These are phyloP conservation scores for Phytophthora syringae DNA, from an alignment of 352 stramenopile species.

Conservation along the genomic window DNA sequence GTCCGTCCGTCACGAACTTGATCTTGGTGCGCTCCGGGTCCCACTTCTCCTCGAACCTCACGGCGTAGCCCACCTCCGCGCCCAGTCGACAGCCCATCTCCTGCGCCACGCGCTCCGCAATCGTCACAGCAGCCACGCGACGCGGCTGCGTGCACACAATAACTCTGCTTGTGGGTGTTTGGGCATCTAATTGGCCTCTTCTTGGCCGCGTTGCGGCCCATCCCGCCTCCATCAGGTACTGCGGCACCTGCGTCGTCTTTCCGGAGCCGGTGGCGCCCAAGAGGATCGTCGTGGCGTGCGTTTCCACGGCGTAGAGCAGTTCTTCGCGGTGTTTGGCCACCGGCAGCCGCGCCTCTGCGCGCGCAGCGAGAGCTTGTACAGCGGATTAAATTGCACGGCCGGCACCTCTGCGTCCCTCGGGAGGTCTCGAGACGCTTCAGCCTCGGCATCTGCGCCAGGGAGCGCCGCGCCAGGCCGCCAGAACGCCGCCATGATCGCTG, in stretches of 20 bases:
- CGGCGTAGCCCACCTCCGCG: constrained; percentile 96
- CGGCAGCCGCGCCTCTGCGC: constrained; percentile 77
- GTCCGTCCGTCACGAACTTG: constrained; percentile 99
- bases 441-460: constrained; percentile 32
- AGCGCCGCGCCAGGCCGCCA: constrained; percentile 68
- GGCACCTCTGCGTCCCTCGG: constrained; percentile 43
- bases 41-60: constrained; percentile 98
- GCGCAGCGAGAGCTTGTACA: constrained; percentile 61
- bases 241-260: constrained; percentile 94
- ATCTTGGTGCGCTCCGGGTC: constrained; percentile 89
- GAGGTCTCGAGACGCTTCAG: constrained; percentile 42
- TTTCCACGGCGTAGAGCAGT: constrained; percentile 92
- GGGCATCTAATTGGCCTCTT: neutral
- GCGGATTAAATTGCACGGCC: constrained; percentile 66
- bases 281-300: constrained; percentile 88
- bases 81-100: constrained; percentile 97
- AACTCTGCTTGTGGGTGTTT: constrained; percentile 29
- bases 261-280: constrained; percentile 93
- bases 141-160: constrained; percentile 94
- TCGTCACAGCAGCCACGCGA: constrained; percentile 97
- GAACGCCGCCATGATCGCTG: constrained; percentile 53
- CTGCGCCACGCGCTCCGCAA: constrained; percentile 97
- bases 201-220: constrained; percentile 58
- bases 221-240: constrained; percentile 92
- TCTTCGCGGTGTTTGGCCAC: constrained; percentile 90